phyloP scores from a whole-genome alignment of 176 grass and related monocot species.

The Poa pratensis region DNA sequence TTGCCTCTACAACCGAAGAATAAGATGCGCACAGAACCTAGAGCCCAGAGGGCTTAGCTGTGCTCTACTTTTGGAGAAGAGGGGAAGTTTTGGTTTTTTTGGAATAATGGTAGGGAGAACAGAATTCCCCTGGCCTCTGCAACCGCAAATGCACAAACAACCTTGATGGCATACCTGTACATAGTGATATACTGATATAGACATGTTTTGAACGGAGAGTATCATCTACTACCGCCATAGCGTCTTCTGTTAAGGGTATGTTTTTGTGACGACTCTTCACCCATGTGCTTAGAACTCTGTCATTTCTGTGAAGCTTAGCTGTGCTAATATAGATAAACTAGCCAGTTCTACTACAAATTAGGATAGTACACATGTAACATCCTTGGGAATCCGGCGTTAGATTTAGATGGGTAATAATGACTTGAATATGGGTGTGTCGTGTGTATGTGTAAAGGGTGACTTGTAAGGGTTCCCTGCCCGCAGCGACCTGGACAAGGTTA shows the following conservation, averaged over 20 bases:
- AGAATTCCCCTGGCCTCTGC: background rate
- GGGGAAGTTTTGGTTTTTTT: background rate
- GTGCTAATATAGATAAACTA: background rate
- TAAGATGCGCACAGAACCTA: background rate
- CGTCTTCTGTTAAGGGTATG: background rate
- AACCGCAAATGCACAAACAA: background rate
- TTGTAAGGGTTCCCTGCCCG: background rate
- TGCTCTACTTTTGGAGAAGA: background rate
- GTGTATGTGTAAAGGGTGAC: background rate
- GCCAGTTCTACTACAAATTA: background rate
- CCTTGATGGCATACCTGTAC: background rate
- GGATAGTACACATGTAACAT: slow-evolving; percentile 5
- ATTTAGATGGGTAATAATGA: background rate
- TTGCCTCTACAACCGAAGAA: background rate
- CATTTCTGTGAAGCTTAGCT: background rate
- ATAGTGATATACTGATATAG: background rate
- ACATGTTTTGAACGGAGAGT: background rate
- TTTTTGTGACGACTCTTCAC: background rate
- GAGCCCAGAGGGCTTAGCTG: background rate
- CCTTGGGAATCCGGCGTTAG: background rate
- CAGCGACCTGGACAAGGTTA: background rate
- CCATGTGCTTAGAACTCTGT: background rate
- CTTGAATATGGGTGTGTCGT: background rate
- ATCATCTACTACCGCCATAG: background rate
- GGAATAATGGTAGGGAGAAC: background rate